A percentile compares a stretch with the other conserved stretches of the same genome.
Conservation (phyloP, 2,329 filamentous ascomycete genomes). For the Elsinoe batatas region DNA sequence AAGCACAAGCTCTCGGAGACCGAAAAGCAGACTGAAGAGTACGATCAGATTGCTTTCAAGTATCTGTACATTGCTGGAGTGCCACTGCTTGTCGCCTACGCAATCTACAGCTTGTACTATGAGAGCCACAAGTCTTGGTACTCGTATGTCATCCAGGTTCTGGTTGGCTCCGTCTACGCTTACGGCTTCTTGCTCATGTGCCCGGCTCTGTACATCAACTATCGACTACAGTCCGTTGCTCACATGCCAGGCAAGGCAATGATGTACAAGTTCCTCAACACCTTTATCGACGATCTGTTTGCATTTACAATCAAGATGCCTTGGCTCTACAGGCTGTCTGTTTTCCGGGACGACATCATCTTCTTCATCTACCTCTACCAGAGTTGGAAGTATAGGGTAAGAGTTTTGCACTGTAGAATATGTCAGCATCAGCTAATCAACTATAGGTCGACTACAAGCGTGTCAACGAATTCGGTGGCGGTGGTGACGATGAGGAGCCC, state of each 20-base stretch:
- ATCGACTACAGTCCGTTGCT: conserved; percentile 79
- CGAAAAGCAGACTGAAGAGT: conserved; percentile 96
- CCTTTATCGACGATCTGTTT: conserved; percentile 97
- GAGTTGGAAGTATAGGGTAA: conserved; percentile 69
- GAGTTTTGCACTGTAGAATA: background rate
- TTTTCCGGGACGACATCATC: conserved; percentile 88
- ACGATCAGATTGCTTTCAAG: conserved; percentile 93
- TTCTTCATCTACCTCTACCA: conserved; percentile 98
- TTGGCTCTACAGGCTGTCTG: conserved; percentile 80
- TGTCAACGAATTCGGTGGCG: conserved; percentile 97
- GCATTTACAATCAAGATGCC: conserved; percentile 99
- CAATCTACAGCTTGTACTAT: conserved; percentile 82
- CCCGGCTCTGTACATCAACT: conserved; percentile 95
- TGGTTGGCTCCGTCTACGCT: conserved; percentile 92
- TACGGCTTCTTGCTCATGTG: conserved; percentile 99
- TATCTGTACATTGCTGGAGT: conserved; percentile 92
- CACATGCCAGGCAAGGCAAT: conserved; percentile 96
- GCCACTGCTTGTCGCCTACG: conserved; percentile 80
- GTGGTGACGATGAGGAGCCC: conserved; percentile 75
- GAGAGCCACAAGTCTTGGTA: conserved; percentile 98
- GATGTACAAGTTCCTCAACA: conserved; percentile 98
- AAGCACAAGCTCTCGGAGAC: conserved; percentile 93
- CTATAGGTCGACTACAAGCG: conserved; percentile 64
- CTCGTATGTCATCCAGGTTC: conserved; percentile 85
- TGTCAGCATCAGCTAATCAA: background rate